Evolutionary conservation across 139 green algal species (phyloP).

Genomic region (Astrephomene gubernaculifera): DNA sequence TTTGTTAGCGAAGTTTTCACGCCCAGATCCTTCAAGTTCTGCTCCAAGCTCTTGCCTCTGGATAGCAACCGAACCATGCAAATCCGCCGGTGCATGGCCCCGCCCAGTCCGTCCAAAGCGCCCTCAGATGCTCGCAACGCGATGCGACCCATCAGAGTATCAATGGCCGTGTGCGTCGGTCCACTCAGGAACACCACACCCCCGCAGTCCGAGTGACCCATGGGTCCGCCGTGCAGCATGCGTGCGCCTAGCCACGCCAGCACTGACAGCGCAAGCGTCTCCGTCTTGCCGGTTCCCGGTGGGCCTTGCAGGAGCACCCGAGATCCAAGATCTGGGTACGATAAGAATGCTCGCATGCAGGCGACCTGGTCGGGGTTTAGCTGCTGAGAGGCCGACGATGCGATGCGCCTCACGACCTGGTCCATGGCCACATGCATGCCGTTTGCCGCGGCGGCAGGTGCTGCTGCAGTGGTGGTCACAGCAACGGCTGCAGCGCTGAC

Average conservation of each 20-base stretch:
- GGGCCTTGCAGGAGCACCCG: constrained; percentile 17
- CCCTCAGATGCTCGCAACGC: neutral
- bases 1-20: no score
- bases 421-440: no score
- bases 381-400: neutral
- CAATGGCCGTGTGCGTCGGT: constrained; percentile 30
- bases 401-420: no score
- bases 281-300: constrained; percentile 43
- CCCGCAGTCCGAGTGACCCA: neutral
- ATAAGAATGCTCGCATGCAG: neutral
- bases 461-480: no score
- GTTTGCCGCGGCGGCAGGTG: no score
- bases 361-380: constrained; percentile 18
- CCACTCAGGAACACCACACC: constrained; percentile 18
- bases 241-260: constrained; percentile 10
- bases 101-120: no score
- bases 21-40: no score
- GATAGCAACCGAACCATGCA: no score
- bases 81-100: no score
- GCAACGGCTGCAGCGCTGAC: no score
- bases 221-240: constrained; percentile 2
- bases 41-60: no score
- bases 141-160: constrained; percentile 18
- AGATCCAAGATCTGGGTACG: neutral
- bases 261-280: constrained; percentile 15